A percentile compares a stretch with the other conserved stretches of the same genome.
Evolutionary conservation across 2,329 filamentous ascomycete species (phyloP).

Genomic region (Fusarium sp.): DNA sequence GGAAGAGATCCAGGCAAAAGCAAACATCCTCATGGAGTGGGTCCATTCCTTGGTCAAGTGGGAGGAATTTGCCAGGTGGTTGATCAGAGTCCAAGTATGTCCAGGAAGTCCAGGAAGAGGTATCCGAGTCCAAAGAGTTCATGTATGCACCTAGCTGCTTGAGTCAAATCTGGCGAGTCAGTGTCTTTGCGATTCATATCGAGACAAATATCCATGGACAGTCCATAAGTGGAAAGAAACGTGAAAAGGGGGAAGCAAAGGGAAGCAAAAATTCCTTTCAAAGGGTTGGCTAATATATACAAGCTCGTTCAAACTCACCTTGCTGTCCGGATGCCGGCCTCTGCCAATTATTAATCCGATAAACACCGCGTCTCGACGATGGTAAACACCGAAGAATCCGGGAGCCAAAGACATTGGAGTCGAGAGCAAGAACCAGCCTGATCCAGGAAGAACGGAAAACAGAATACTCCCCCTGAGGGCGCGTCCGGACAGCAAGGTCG

Average conservation of each 20-base stretch:
- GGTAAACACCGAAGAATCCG: conserved; percentile 43
- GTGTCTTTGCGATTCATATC: conserved; percentile 40
- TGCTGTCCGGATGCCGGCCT: conserved; percentile 62
- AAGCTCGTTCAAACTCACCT: conserved; percentile 63
- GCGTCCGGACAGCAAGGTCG: conserved; percentile 52
- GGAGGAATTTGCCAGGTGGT: conserved; percentile 26
- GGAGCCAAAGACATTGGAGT: conserved; percentile 40
- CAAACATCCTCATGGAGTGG: conserved; percentile 19
- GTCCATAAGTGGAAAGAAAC: conserved; percentile 33
- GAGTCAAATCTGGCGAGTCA: conserved; percentile 43
- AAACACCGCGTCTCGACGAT: conserved; percentile 42
- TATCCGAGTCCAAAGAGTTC: conserved; percentile 19
- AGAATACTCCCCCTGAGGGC: conserved; percentile 47
- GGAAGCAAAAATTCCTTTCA: conserved; percentile 51
- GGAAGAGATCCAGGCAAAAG: conserved; percentile 17
- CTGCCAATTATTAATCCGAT: conserved; percentile 48
- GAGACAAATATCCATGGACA: conserved; percentile 40
- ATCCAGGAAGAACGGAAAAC: conserved; percentile 48
- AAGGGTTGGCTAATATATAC: conserved; percentile 63
- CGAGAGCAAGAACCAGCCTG: conserved; percentile 44
- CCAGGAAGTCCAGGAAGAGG: conserved; percentile 15
- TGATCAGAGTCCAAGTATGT: conserved; percentile 20
- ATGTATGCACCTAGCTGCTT: conserved; percentile 41
- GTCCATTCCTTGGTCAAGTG: conserved; percentile 32
- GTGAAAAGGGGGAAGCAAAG: conserved; percentile 8